Percentiles rank a stretch among this genome's conserved stretches.
These are phyloP conservation scores for Strobilomyces dryophilus DNA, from an alignment of 768 basidiomycete genomes.

Conservation along the genomic window DNA sequence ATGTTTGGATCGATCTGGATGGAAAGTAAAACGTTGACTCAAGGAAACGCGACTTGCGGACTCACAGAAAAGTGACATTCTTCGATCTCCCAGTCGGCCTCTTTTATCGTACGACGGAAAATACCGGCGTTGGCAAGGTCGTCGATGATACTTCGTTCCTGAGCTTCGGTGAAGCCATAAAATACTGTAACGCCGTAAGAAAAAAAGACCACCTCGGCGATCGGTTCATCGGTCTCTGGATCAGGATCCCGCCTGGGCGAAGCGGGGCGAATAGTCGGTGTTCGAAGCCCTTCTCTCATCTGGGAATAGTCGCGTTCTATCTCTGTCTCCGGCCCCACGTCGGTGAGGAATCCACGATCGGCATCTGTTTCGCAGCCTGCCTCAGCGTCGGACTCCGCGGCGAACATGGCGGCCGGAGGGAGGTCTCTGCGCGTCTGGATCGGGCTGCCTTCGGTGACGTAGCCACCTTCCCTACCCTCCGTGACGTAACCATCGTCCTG, in stretches of 20 bases:
- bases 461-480: slow-evolving; percentile 47
- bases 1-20: slow-evolving; percentile 77
- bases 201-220: slow-evolving; percentile 77
- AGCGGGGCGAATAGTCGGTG: slow-evolving; percentile 1
- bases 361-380: slow-evolving; percentile 6
- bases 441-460: slow-evolving; percentile 44
- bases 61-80: slow-evolving; percentile 83
- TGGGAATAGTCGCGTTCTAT: slow-evolving; percentile 4
- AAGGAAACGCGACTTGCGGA: not conserved
- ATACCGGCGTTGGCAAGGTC: slow-evolving; percentile 73
- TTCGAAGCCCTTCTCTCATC: slow-evolving; percentile 2
- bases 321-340: slow-evolving; percentile 14
- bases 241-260: slow-evolving; percentile 1
- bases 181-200: slow-evolving; percentile 91
- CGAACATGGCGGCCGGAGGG: not conserved
- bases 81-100: slow-evolving; percentile 87
- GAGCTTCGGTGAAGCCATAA: slow-evolving; percentile 75
- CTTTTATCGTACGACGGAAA: slow-evolving; percentile 53
- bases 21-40: not conserved
- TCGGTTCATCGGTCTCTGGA: slow-evolving; percentile 35
- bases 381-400: slow-evolving; percentile 9
- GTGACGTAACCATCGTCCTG: slow-evolving; percentile 22
- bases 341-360: slow-evolving; percentile 10
- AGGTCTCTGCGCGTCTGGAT: slow-evolving; percentile 1
- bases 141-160: slow-evolving; percentile 81